Conservation (phyloP, 345 rosid genomes). For the Dimocarpus longan region DNA sequence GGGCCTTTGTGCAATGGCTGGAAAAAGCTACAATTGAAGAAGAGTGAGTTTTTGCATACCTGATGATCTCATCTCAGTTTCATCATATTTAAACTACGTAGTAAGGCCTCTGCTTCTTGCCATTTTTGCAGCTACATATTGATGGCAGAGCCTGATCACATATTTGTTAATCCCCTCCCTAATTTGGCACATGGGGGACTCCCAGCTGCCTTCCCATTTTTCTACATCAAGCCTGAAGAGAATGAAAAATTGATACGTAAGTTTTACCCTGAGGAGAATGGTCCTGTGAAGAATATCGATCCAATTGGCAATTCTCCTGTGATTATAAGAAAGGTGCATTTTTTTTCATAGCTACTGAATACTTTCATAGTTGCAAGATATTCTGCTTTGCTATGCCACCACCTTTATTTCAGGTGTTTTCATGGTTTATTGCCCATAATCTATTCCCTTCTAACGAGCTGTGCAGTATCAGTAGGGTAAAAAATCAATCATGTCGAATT, state of each 20-base stretch:
- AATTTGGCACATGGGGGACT: slow-evolving; percentile 66
- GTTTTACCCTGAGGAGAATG: slow-evolving; percentile 69
- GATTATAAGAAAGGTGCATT: slow-evolving; percentile 70
- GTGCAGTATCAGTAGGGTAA: slow-evolving; percentile 13
- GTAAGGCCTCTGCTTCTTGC: slow-evolving; percentile 14
- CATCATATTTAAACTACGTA: background rate
- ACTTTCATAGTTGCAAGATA: background rate
- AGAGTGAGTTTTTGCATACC: slow-evolving; percentile 61
- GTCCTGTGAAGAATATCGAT: slow-evolving; percentile 73
- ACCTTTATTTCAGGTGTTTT: background rate
- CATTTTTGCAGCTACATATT: slow-evolving; percentile 66
- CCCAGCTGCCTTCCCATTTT: slow-evolving; percentile 90
- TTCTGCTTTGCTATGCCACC: background rate
- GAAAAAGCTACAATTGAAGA: slow-evolving; percentile 84
- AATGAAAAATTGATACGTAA: slow-evolving; percentile 60
- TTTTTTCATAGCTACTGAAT: background rate
- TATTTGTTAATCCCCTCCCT: slow-evolving; percentile 80
- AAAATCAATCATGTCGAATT: background rate
- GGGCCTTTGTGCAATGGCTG: slow-evolving; percentile 99
- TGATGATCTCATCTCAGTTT: slow-evolving; percentile 11
- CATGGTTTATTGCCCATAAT: slow-evolving; percentile 7
- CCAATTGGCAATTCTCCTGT: slow-evolving; percentile 94
- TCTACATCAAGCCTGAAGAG: slow-evolving; percentile 76
- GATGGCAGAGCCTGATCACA: slow-evolving; percentile 97
- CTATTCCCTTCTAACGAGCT: background rate